These are phyloP conservation scores for Lactarius hengduanensis DNA, from an alignment of 768 basidiomycete genomes.

Conservation along the genomic window DNA sequence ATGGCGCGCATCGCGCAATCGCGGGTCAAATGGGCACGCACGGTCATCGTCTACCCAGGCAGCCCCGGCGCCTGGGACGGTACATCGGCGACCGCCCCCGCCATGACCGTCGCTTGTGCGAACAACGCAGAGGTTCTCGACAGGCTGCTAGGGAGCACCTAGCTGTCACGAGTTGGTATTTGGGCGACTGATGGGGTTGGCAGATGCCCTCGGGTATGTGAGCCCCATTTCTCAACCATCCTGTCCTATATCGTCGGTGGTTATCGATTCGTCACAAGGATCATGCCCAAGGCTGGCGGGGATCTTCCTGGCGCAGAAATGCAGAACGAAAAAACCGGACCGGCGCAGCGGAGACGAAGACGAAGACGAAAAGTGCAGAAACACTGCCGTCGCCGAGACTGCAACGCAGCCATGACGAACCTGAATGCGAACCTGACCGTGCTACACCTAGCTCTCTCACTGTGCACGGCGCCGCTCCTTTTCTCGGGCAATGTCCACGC, in stretches of 20 bases:
- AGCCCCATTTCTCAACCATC: neutral
- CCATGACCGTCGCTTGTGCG: constrained; percentile 58
- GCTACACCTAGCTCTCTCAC: constrained; percentile 68
- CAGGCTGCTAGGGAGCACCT: constrained; percentile 49
- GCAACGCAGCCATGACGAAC: constrained; percentile 34
- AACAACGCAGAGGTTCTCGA: constrained; percentile 76
- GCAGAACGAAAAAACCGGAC: neutral
- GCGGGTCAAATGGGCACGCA: constrained; percentile 17
- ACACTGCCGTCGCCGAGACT: constrained; percentile 30
- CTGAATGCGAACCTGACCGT: constrained; percentile 60
- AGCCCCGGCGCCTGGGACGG: no score
- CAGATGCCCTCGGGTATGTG: constrained; percentile 77
- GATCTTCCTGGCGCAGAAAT: constrained; percentile 32
- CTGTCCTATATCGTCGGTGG: neutral
- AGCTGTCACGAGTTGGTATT: constrained; percentile 78
- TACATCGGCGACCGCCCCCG: no score
- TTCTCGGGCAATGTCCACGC: constrained; percentile 79
- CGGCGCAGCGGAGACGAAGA: constrained; percentile 17
- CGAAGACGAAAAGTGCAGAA: neutral
- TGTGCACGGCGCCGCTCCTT: constrained; percentile 78
- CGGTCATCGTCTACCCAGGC: no score
- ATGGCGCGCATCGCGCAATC: constrained; percentile 69
- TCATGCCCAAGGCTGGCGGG: constrained; percentile 50
- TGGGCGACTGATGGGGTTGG: constrained; percentile 77
- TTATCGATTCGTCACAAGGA: constrained; percentile 45